Percentiles rank a stretch among this genome's conserved stretches.
Conservation (phyloP, 164 flowering plant genomes). For the Pachysandra terminalis region DNA sequence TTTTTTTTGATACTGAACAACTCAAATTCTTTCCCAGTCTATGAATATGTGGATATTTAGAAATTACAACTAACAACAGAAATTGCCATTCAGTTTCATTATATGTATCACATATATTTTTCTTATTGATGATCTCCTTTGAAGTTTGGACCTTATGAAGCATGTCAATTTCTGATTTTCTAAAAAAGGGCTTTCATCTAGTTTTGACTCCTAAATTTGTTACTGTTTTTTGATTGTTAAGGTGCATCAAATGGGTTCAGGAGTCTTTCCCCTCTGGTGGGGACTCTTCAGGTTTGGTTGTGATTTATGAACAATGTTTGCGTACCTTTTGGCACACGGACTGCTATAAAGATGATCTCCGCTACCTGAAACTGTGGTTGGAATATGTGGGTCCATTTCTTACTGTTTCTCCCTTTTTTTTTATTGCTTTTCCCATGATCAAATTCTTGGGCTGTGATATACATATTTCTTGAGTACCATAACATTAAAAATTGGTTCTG, state of each 20-base stretch:
- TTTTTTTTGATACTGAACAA: no score
- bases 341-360: slow-evolving; percentile 77
- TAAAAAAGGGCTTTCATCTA: no score
- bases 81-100: no score
- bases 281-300: slow-evolving; percentile 76
- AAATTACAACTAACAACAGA: no score
- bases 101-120: no score
- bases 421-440: no score
- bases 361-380: slow-evolving; percentile 92
- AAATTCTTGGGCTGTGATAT: neutral
- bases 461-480: neutral
- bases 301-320: slow-evolving; percentile 89
- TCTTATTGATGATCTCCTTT: no score
- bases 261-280: slow-evolving; percentile 93
- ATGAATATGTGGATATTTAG: no score
- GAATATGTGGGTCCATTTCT: slow-evolving; percentile 67
- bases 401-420: neutral
- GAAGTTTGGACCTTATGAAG: no score
- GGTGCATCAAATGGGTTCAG: slow-evolving; percentile 97
- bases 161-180: no score
- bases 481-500: slow-evolving; percentile 12
- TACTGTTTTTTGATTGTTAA: slow-evolving; percentile 14
- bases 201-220: neutral
- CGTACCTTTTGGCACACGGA: slow-evolving; percentile 83
- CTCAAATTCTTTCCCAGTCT: no score